Base-by-base conservation (phyloP, 1,284 basidiomycete species). In the Lentinula novae-zelandiae region DNA sequence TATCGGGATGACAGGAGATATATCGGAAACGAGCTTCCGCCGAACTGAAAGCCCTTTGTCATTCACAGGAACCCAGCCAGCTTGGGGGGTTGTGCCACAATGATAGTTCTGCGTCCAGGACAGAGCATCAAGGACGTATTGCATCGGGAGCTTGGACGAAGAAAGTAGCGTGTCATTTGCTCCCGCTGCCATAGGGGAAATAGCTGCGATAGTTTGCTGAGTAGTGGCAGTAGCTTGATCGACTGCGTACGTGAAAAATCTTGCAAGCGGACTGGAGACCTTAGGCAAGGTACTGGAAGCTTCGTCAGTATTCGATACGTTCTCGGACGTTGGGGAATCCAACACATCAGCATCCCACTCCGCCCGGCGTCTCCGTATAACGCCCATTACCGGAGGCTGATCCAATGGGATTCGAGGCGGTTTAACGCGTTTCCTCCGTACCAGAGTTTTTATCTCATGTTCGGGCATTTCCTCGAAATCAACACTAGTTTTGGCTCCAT, bases 391-490 rank as follows among this genome's bases (percentile, higher is more conserved):
- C 0, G 93, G 91, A 0, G 93, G 94, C 66, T 95, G 93, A 71
- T 98, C 96, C 15, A 99, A 81, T 1, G 97, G 95, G 48, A 96
- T 87, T 15, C 96, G 85, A 8, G 82, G 79, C 9, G 95, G 93
- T 71, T 94, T 94, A 51, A 93, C 80, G 3, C 97, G 86, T 75
- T 96, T 98, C 76, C 87, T 85, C 71, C 89, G 92, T 68, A 84
- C 82, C 46, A 98, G 81, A 22, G 83, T 76, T 76, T 95, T 93
- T 62, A 96, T 85, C 73, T 98, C 95, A n/a, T 83, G 80, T 60
- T 98, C 94, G 0, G 90, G 82, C 40, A 99, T 79, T 63, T 97
- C 95, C 71, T 98, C 95, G 27, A 90, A 81, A 68, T 98, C 96
- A n/a, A 99, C 89, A 58, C 82, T 82, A 55, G 95, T 79, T 68